phyloP scores from a whole-genome alignment of 345 rosid genomes.

The Durio zibethinus region DNA sequence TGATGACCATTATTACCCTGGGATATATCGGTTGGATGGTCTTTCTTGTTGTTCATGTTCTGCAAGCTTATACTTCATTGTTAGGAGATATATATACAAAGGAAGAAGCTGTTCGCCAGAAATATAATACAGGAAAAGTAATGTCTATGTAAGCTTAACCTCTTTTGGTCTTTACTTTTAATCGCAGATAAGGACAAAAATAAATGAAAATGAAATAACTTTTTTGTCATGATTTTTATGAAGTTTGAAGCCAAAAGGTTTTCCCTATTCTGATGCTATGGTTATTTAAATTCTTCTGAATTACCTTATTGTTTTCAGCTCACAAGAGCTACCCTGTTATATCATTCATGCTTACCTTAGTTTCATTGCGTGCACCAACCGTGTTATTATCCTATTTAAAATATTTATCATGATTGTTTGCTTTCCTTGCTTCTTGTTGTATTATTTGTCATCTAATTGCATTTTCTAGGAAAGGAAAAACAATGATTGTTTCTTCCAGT shows the following conservation, averaged over 20 bases:
- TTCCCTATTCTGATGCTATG: neutral
- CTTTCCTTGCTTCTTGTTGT: neutral
- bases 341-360: neutral
- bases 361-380: neutral
- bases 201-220: neutral
- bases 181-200: neutral
- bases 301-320: neutral
- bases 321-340: neutral
- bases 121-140: slow-evolving; percentile 62
- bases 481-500: neutral
- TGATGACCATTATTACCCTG: slow-evolving; percentile 80
- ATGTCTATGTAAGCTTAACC: slow-evolving; percentile 44
- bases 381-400: neutral
- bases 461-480: neutral
- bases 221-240: neutral
- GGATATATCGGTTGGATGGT: slow-evolving; percentile 95
- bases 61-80: slow-evolving; percentile 75
- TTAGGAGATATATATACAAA: slow-evolving; percentile 44
- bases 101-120: slow-evolving; percentile 44
- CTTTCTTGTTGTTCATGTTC: slow-evolving; percentile 76
- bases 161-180: slow-evolving; percentile 20
- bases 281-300: neutral
- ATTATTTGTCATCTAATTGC: neutral
- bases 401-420: neutral
- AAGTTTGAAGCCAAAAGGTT: slow-evolving; percentile 2